Percentiles rank a stretch among this genome's conserved stretches.
phyloP scores from a whole-genome alignment of 129 eudicot species.

The Rutidosis leptorrhynchoides region DNA sequence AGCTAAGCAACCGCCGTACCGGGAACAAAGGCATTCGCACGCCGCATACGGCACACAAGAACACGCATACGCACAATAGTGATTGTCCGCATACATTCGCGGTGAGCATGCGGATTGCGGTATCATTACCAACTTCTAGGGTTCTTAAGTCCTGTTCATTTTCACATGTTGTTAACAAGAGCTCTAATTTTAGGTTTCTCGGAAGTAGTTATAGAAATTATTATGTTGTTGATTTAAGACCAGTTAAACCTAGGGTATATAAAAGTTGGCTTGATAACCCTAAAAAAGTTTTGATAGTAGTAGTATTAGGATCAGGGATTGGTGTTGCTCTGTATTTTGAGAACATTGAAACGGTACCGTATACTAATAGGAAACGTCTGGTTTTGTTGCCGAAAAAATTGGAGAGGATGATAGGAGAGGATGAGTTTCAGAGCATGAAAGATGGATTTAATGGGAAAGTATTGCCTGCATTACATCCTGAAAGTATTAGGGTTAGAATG shows the following conservation, averaged over 20 bases:
- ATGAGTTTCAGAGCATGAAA: constrained; percentile 33
- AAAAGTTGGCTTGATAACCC: constrained; percentile 57
- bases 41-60: no score
- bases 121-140: no score
- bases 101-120: no score
- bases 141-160: not conserved
- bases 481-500: constrained; percentile 45
- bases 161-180: no score
- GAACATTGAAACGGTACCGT: constrained; percentile 4
- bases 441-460: constrained; percentile 48
- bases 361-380: not conserved
- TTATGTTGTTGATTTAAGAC: no score
- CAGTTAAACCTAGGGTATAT: constrained; percentile 42
- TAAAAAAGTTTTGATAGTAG: constrained; percentile 31
- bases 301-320: constrained; percentile 47
- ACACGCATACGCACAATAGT: no score
- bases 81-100: no score
- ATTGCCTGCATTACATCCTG: constrained; percentile 30
- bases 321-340: constrained; percentile 1
- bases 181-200: no score
- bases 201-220: not conserved
- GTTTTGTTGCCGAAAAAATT: not conserved
- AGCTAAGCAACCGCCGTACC: no score
- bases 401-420: not conserved
- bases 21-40: no score